These are phyloP conservation scores for Astraeus odoratus DNA, from an alignment of 768 basidiomycete genomes.

Conservation along the genomic window DNA sequence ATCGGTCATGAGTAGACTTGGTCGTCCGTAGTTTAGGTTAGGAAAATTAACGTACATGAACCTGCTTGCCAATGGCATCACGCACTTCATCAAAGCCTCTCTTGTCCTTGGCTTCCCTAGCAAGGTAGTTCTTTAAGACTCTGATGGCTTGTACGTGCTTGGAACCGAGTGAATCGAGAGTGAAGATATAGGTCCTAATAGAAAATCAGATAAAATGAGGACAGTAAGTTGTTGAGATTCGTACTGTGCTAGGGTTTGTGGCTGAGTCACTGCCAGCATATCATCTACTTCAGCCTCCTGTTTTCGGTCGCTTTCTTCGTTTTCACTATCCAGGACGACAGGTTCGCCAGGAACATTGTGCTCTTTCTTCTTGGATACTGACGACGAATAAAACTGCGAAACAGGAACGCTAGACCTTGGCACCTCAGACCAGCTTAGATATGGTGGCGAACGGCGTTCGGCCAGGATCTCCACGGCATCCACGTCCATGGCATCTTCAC, in stretches of 20 bases:
- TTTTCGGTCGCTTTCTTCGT: slow-evolving; percentile 20
- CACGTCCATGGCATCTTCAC: slow-evolving; percentile 21
- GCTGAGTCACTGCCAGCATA: slow-evolving; percentile 21
- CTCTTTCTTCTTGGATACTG: slow-evolving; percentile 1
- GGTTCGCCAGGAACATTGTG: not conserved
- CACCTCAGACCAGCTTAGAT: slow-evolving; percentile 4
- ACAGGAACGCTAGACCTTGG: slow-evolving; percentile 10
- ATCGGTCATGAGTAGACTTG: not conserved
- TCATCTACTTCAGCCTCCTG: slow-evolving; percentile 27
- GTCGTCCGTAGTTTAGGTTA: not conserved
- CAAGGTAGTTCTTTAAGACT: slow-evolving; percentile 60
- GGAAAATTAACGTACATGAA: slow-evolving; percentile 35
- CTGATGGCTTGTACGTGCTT: slow-evolving; percentile 61
- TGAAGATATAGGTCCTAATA: slow-evolving; percentile 72
- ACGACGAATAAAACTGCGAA: slow-evolving; percentile 18
- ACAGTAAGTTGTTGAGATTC: not conserved
- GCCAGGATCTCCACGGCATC: slow-evolving; percentile 7
- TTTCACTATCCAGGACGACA: slow-evolving; percentile 16
- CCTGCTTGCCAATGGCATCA: slow-evolving; percentile 40
- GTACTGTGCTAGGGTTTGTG: slow-evolving; percentile 11
- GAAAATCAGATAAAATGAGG: not conserved
- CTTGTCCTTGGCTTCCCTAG: slow-evolving; percentile 75
- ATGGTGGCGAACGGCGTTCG: not conserved
- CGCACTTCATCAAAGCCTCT: slow-evolving; percentile 33
- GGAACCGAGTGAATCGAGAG: slow-evolving; percentile 81